Evolutionary conservation across 306 rosid species (phyloP).

Genomic region (Sindora glabra): DNA sequence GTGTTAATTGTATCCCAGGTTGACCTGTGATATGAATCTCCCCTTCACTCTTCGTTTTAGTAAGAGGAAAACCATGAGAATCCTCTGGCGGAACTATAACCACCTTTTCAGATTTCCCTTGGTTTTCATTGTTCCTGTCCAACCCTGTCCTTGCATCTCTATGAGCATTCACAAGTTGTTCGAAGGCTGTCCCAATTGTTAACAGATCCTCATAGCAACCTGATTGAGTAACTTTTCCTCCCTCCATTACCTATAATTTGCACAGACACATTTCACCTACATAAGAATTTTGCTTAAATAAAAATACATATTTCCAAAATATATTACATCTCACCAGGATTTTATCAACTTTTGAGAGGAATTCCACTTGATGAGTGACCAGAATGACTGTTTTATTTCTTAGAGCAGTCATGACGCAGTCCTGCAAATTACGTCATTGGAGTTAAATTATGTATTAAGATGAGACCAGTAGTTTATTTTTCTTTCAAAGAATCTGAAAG

Average conservation of each 20-base stretch:
- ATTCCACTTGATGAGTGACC: conserved; percentile 86
- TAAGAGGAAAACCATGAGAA: conserved; percentile 4
- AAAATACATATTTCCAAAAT: neutral
- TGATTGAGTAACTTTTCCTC: conserved; percentile 51
- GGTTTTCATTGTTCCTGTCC: conserved; percentile 21
- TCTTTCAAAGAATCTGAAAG: neutral
- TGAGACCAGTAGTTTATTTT: neutral
- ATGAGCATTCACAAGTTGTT: conserved; percentile 76
- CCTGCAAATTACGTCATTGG: conserved; percentile 33
- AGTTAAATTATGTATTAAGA: conserved; percentile 1
- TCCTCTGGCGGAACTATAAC: conserved; percentile 15
- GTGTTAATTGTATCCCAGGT: conserved; percentile 45
- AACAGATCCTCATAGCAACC: conserved; percentile 61
- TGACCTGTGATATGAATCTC: conserved; percentile 23
- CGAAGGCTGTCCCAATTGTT: conserved; percentile 59
- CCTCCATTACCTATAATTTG: conserved; percentile 57
- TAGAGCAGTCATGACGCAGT: conserved; percentile 61
- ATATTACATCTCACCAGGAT: conserved; percentile 38
- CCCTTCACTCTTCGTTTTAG: conserved; percentile 23
- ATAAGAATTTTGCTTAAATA: neutral
- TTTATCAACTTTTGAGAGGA: conserved; percentile 54
- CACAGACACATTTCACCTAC: neutral
- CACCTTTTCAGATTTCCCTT: conserved; percentile 8
- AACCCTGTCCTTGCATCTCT: conserved; percentile 36
- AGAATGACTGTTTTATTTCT: conserved; percentile 58